These are phyloP conservation scores for Cutaneotrichosporon dermatis DNA, from an alignment of 1,284 basidiomycete species.

Conservation along the genomic window DNA sequence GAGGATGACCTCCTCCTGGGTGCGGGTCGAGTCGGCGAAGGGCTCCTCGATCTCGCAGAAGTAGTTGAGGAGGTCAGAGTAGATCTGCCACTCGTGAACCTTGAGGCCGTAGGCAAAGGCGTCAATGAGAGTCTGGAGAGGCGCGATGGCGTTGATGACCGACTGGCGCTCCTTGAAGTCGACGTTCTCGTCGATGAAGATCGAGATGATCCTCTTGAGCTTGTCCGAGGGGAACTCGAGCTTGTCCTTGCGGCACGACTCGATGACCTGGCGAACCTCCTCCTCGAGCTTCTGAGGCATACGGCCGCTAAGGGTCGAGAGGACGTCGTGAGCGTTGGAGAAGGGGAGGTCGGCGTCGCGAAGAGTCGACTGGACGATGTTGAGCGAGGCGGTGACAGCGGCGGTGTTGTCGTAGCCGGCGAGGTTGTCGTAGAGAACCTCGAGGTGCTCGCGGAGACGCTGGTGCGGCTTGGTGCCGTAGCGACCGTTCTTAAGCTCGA, in stretches of 20 bases:
- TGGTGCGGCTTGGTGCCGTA: slow-evolving; percentile 90
- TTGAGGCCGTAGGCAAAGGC: slow-evolving; percentile 79
- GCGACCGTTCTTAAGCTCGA: slow-evolving; percentile 76
- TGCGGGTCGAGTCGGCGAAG: slow-evolving; percentile 72
- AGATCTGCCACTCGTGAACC: slow-evolving; percentile 68
- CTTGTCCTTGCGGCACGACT: slow-evolving; percentile 65
- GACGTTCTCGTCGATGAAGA: slow-evolving; percentile 77
- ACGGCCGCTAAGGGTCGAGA: slow-evolving; percentile 86
- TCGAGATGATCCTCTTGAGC: slow-evolving; percentile 59
- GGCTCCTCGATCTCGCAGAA: slow-evolving; percentile 72
- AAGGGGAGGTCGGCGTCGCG: slow-evolving; percentile 84
- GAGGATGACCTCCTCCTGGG: slow-evolving; percentile 83
- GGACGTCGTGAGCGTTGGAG: slow-evolving; percentile 75
- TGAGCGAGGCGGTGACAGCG: slow-evolving; percentile 39
- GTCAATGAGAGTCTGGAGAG: slow-evolving; percentile 73
- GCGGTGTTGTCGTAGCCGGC: slow-evolving; percentile 89
- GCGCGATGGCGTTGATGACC: slow-evolving; percentile 67
- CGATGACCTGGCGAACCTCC: slow-evolving; percentile 71
- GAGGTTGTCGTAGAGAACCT: slow-evolving; percentile 83
- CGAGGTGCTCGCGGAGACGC: slow-evolving; percentile 69
- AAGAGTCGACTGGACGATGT: slow-evolving; percentile 42
- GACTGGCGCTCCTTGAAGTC: slow-evolving; percentile 70
- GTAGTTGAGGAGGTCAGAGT: slow-evolving; percentile 47
- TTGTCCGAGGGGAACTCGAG: slow-evolving; percentile 76
- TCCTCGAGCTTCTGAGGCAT: slow-evolving; percentile 92